These are phyloP conservation scores for Paramyrothecium sp. DNA, from an alignment of 2,329 filamentous ascomycete species.

Conservation along the genomic window DNA sequence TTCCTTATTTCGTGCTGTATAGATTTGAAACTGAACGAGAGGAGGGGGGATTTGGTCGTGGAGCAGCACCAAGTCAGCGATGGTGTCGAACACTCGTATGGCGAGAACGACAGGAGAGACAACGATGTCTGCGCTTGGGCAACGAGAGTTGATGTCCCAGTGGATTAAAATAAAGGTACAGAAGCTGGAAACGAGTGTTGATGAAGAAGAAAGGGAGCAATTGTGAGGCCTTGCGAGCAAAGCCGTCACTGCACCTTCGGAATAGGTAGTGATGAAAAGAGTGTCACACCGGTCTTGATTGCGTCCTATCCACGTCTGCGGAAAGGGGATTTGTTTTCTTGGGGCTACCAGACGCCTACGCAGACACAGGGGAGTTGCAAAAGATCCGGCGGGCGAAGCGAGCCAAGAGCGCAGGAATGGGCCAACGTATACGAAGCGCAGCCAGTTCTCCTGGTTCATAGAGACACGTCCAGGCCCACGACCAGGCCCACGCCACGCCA, in stretches of 20 bases:
- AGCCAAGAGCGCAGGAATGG: background rate
- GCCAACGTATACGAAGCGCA: constrained; percentile 15
- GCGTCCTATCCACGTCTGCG: constrained; percentile 12
- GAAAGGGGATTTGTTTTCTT: constrained; percentile 30
- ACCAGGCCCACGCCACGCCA: background rate
- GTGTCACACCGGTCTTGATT: constrained; percentile 2
- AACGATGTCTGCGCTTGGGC: background rate
- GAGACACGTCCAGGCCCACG: background rate
- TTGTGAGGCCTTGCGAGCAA: background rate
- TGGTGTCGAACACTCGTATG: background rate
- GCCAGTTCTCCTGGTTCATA: background rate
- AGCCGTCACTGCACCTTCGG: background rate
- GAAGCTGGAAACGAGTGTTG: background rate
- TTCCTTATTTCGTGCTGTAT: background rate
- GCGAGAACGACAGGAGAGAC: background rate
- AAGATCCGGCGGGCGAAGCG: background rate
- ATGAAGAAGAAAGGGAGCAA: background rate
- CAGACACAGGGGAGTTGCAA: background rate
- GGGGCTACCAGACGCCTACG: background rate
- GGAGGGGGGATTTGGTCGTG: background rate
- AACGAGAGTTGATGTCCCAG: background rate
- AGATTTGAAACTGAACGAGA: background rate
- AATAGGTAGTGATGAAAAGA: constrained; percentile 13
- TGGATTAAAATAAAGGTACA: background rate
- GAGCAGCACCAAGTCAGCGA: background rate